Evolutionary conservation across 2,329 filamentous ascomycete genomes (phyloP).

Genomic region (Sordariomycetes sp.): DNA sequence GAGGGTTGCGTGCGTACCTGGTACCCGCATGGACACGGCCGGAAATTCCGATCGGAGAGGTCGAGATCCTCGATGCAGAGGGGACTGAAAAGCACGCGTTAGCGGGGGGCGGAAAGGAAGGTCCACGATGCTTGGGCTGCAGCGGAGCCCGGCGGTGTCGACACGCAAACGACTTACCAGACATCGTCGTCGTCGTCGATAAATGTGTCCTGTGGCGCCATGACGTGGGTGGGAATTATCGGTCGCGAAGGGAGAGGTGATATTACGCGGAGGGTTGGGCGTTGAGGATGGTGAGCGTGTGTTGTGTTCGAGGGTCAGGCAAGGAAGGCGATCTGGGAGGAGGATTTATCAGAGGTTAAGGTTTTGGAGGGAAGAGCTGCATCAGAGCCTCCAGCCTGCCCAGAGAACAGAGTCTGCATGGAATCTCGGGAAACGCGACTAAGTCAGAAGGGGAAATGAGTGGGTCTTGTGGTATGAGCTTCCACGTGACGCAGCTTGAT

Average conservation of each 20-base stretch:
- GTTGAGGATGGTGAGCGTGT: not conserved
- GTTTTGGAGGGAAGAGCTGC: conserved; percentile 1
- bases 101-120: conserved; percentile 10
- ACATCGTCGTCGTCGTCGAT: conserved; percentile 63
- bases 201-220: conserved; percentile 61
- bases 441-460: not conserved
- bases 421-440: not conserved
- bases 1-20: conserved; percentile 53
- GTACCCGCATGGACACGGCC: conserved; percentile 94
- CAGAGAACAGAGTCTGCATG: not conserved
- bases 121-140: not conserved
- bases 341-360: not conserved
- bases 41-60: conserved; percentile 92
- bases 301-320: conserved; percentile 1
- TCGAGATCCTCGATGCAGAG: conserved; percentile 99
- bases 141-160: not conserved
- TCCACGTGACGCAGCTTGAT: not conserved
- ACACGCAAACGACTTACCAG: conserved; percentile 37
- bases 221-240: conserved; percentile 21
- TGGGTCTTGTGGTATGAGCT: not conserved
- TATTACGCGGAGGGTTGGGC: conserved; percentile 7
- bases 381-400: conserved; percentile 1
- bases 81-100: conserved; percentile 47
- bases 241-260: conserved; percentile 9
- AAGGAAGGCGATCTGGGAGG: not conserved